Percentiles rank a stretch among this genome's conserved stretches.
These are phyloP conservation scores for Capsella rubella DNA, from an alignment of 441 rosid genomes.

Conservation along the genomic window DNA sequence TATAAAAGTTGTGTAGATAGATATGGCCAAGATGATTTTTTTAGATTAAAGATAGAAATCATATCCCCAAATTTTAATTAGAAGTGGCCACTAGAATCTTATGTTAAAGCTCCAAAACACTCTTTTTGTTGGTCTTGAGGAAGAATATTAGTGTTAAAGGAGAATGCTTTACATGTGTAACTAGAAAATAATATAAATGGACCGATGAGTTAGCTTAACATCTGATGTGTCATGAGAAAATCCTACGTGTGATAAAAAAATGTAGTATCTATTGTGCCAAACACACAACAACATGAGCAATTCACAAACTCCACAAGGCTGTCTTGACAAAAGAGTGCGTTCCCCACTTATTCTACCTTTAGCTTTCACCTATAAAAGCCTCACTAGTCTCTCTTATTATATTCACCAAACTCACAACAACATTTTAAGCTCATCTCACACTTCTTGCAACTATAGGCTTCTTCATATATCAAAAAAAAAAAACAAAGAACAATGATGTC, in stretches of 20 bases:
- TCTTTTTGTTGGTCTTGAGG: not conserved
- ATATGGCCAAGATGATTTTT: not conserved
- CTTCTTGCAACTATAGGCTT: not conserved
- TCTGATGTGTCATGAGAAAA: constrained; percentile 37
- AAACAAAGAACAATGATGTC: not conserved
- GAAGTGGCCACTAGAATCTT: not conserved
- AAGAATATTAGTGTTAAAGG: constrained; percentile 5
- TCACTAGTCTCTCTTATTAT: not conserved
- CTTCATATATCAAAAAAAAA: not conserved
- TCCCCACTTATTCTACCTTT: constrained; percentile 13
- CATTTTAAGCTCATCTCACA: not conserved
- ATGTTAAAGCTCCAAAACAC: constrained; percentile 2
- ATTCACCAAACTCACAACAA: constrained; percentile 27
- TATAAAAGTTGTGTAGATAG: not conserved
- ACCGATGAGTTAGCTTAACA: not conserved
- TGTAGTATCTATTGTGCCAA: constrained; percentile 11
- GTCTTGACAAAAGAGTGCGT: constrained; percentile 11
- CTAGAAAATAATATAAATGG: constrained; percentile 25
- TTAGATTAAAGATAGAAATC: not conserved
- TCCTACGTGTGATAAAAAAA: constrained; percentile 36
- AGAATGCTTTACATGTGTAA: constrained; percentile 24
- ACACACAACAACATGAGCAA: constrained; percentile 30
- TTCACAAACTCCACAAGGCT: constrained; percentile 27
- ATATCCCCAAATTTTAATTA: not conserved
- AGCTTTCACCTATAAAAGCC: constrained; percentile 28